These are phyloP conservation scores for Microcera coccophila DNA, from an alignment of 2,329 filamentous ascomycete species.

Conservation along the genomic window DNA sequence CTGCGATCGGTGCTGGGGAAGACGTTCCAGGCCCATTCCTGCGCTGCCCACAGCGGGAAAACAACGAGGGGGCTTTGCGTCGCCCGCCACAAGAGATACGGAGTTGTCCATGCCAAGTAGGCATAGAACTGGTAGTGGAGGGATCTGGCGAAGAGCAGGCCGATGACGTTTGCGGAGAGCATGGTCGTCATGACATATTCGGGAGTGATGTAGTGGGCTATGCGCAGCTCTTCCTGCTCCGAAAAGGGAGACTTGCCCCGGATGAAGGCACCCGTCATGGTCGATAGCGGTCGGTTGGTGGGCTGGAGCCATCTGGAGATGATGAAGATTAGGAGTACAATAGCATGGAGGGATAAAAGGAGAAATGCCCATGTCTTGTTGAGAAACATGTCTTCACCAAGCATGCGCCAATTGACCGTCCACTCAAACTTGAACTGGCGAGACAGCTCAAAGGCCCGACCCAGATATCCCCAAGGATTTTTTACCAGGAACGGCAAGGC, in stretches of 20 bases:
- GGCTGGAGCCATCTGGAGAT: constrained; percentile 69
- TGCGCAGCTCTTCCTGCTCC: constrained; percentile 50
- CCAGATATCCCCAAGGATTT: constrained; percentile 68
- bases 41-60: constrained; percentile 66
- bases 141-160: constrained; percentile 79
- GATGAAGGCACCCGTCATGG: constrained; percentile 48
- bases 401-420: constrained; percentile 98
- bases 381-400: constrained; percentile 79
- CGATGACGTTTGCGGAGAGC: constrained; percentile 71
- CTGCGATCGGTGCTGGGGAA: constrained; percentile 69
- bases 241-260: constrained; percentile 44
- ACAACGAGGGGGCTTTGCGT: constrained; percentile 64
- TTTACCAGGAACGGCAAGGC: constrained; percentile 64
- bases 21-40: constrained; percentile 93
- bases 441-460: constrained; percentile 84
- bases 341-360: constrained; percentile 62
- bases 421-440: constrained; percentile 93
- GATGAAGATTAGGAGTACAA: constrained; percentile 64
- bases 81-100: constrained; percentile 79
- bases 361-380: constrained; percentile 61
- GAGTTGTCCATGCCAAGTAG: constrained; percentile 85
- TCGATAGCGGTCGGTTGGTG: constrained; percentile 53
- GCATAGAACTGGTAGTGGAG: constrained; percentile 96
- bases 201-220: constrained; percentile 59
- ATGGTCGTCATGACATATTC: constrained; percentile 73